Evolutionary conservation across 257 asterid species (phyloP), one percentile per base, ranked within the genome.

Genomic region (Gentiana straminea): DNA sequence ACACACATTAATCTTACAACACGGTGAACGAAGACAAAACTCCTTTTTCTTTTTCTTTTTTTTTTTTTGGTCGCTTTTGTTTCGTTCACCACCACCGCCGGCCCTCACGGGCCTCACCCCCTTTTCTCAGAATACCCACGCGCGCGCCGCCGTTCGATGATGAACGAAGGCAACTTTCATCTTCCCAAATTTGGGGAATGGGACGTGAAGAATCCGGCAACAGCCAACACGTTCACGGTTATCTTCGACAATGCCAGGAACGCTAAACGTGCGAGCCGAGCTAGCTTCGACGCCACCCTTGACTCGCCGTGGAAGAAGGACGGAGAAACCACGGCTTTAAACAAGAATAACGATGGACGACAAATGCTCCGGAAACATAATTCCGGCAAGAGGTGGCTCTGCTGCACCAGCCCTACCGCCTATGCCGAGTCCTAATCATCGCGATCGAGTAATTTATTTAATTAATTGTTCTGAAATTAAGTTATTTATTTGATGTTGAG

Each of bases 161-260:
- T 49, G 72, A 55, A 47, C 1, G 72, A 61, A 5, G 15, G 54
- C 41, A 68, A 46, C 39, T 58, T 54, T 13, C 63, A 63, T 2
- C 45, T 68, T 38, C 72, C 72, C 7, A 61, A 68, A 51, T 68
- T 68, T 11, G 72, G 72, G 34, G 67, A 61, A 41, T 68, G 72
- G 72, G 67, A 68, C 48, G 67, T 68, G 10, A 61, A 68, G n/a
- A 56, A 68, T 33, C 68, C 72, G 33, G 54, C 57, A 8, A 34
- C 65, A 0, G 70, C 70, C 0, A 43, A 35, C 2, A 54, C 55
- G 11, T 68, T 48, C 52, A 61, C 72, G 7, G 58, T 68, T 33
- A 61, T 68, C 47, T 68, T 68, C 0, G 72, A 68, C 56, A 66
- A 66, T 35, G 70, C 70, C 35, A 36, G 65, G 49, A 49, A 59